phyloP scores from a whole-genome alignment of 345 rosid genomes.

The Moricandia arvensis region DNA sequence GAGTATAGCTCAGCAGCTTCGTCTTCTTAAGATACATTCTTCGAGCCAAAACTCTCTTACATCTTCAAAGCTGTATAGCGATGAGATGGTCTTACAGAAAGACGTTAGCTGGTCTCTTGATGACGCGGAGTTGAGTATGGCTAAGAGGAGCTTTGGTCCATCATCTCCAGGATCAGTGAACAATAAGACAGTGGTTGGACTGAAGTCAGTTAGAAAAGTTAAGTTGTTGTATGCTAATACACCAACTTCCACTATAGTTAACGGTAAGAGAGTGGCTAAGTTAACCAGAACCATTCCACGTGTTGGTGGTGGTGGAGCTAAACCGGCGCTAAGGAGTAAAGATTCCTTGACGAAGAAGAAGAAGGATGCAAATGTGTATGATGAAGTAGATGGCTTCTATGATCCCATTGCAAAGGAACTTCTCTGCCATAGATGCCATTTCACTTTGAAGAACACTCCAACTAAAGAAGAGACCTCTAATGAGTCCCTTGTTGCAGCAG shows the following conservation, averaged over 20 bases:
- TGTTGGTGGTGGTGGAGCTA: slow-evolving; percentile 35
- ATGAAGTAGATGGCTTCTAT: slow-evolving; percentile 43
- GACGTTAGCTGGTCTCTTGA: slow-evolving; percentile 32
- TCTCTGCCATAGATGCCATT: slow-evolving; percentile 85
- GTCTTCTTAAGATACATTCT: slow-evolving; percentile 47
- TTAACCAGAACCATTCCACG: slow-evolving; percentile 54
- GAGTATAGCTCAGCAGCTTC: slow-evolving; percentile 44
- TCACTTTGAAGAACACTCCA: slow-evolving; percentile 46
- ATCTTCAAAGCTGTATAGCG: slow-evolving; percentile 31
- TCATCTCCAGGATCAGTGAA: slow-evolving; percentile 40
- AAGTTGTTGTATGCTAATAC: slow-evolving; percentile 39
- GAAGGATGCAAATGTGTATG: slow-evolving; percentile 31
- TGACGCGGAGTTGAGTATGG: slow-evolving; percentile 33
- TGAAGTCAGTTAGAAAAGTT: slow-evolving; percentile 57
- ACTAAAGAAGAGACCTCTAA: slow-evolving; percentile 29
- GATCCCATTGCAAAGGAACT: slow-evolving; percentile 49
- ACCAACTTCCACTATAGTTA: slow-evolving; percentile 46
- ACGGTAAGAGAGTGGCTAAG: slow-evolving; percentile 57
- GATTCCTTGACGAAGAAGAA: slow-evolving; percentile 56
- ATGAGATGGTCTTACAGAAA: slow-evolving; percentile 20
- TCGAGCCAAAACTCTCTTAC: slow-evolving; percentile 44
- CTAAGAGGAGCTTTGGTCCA: slow-evolving; percentile 26
- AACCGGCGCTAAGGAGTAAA: slow-evolving; percentile 61
- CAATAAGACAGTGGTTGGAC: slow-evolving; percentile 52
- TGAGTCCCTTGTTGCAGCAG: slow-evolving; percentile 36